phyloP scores from a whole-genome alignment of 345 rosid species.

The Geranium rotundifolium region DNA sequence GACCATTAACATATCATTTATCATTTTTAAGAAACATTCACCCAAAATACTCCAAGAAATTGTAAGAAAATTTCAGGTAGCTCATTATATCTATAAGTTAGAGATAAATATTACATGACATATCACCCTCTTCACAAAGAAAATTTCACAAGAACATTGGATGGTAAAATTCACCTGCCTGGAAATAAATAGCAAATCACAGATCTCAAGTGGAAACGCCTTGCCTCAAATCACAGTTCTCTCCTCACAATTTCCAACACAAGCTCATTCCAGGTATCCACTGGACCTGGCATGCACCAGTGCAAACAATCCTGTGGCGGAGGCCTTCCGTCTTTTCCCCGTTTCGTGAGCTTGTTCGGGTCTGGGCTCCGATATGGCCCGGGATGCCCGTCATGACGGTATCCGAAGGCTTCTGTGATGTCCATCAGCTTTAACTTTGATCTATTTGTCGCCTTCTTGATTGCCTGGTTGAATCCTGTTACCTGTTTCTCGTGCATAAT shows the following conservation, averaged over 20 bases:
- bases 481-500: slow-evolving; percentile 80
- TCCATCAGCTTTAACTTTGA: slow-evolving; percentile 73
- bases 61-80: too few relatives aligned
- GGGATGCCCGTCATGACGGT: slow-evolving; percentile 95
- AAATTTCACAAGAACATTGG: too few relatives aligned
- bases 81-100: too few relatives aligned
- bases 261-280: slow-evolving; percentile 90
- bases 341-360: slow-evolving; percentile 73
- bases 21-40: too few relatives aligned
- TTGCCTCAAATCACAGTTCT: slow-evolving; percentile 26
- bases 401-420: slow-evolving; percentile 64
- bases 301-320: slow-evolving; percentile 97
- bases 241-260: slow-evolving; percentile 69
- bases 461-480: slow-evolving; percentile 43
- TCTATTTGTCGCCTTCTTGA: slow-evolving; percentile 26
- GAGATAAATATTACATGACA: too few relatives aligned
- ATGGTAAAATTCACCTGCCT: too few relatives aligned
- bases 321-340: slow-evolving; percentile 72
- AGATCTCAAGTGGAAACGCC: background rate
- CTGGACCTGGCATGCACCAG: slow-evolving; percentile 99
- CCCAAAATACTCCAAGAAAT: too few relatives aligned
- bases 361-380: slow-evolving; percentile 85
- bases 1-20: too few relatives aligned
- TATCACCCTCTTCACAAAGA: too few relatives aligned
- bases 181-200: too few relatives aligned